Evolutionary conservation across 1,284 basidiomycete genomes (phyloP).

Genomic region (Fomitopsis palustris): DNA sequence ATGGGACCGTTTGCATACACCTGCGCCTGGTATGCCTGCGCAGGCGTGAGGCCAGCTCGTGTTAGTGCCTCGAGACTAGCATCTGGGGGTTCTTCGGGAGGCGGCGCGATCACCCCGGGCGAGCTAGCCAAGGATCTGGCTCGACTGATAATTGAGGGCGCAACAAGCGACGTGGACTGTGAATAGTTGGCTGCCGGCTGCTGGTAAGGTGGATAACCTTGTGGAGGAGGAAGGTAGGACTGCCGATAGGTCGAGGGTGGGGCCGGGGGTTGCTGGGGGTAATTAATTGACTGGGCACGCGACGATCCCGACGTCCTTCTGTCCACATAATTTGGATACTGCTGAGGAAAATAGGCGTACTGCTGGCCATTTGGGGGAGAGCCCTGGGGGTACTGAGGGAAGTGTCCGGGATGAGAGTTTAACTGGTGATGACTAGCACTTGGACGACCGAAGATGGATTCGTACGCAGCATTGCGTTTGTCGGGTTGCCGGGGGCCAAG

Average conservation of each 20-base stretch:
- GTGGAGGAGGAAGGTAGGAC: slow-evolving; percentile 20
- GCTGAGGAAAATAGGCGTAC: slow-evolving; percentile 29
- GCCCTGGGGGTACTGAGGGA: slow-evolving; percentile 31
- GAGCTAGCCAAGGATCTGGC: slow-evolving; percentile 51
- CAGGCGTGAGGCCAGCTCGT: slow-evolving; percentile 60
- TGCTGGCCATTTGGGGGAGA: slow-evolving; percentile 21
- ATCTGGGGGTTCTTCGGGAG: slow-evolving; percentile 55
- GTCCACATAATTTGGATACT: slow-evolving; percentile 24
- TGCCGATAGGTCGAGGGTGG: slow-evolving; percentile 21
- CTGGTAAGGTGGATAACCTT: slow-evolving; percentile 22
- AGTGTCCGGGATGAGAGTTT: slow-evolving; percentile 21
- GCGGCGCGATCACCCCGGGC: slow-evolving; percentile 44
- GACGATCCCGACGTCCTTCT: slow-evolving; percentile 26
- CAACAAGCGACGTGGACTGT: slow-evolving; percentile 30
- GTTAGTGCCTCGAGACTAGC: slow-evolving; percentile 42
- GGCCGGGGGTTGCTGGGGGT: slow-evolving; percentile 16
- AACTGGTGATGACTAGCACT: slow-evolving; percentile 48
- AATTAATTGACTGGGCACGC: slow-evolving; percentile 19
- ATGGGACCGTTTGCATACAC: slow-evolving; percentile 46
- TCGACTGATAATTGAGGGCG: slow-evolving; percentile 39
- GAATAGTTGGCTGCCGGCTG: slow-evolving; percentile 30
- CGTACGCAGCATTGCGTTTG: slow-evolving; percentile 75
- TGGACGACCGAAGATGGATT: slow-evolving; percentile 79
- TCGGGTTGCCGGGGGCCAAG: slow-evolving; percentile 69
- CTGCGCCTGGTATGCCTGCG: slow-evolving; percentile 77